These are phyloP conservation scores for Trypanosoma boissoni DNA, from an alignment of 208 protist genomes.

Conservation along the genomic window DNA sequence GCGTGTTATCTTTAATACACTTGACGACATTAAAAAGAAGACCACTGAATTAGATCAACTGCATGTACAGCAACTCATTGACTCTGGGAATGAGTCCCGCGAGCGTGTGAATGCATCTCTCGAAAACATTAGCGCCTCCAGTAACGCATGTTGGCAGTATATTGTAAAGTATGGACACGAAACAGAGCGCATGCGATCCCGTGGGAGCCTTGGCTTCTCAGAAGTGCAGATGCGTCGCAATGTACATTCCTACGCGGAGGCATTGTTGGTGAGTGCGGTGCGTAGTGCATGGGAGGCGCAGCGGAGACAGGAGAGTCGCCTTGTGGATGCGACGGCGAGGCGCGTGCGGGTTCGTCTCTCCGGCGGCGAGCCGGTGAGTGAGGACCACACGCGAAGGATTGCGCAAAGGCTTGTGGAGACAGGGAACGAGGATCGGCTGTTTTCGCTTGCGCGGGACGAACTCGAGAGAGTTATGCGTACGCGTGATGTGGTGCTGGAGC, in stretches of 20 bases:
- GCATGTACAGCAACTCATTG: constrained; percentile 2
- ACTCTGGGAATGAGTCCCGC: neutral
- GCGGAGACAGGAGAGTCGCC: constrained; percentile 1
- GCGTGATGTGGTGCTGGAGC: constrained; percentile 19
- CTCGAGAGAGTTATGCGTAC: constrained; percentile 18
- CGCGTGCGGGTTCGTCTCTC: constrained; percentile 17
- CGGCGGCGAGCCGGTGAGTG: neutral
- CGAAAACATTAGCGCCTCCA: neutral
- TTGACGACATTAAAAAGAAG: constrained; percentile 5
- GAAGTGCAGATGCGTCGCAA: constrained; percentile 17
- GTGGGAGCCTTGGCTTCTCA: neutral
- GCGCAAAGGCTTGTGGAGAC: constrained; percentile 9
- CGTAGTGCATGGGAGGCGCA: constrained; percentile 10
- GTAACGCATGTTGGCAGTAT: constrained; percentile 1
- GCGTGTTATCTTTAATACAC: neutral
- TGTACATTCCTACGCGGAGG: constrained; percentile 11
- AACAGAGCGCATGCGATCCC: neutral
- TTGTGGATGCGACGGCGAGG: constrained; percentile 10
- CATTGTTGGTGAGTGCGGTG: neutral
- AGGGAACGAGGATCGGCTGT: constrained; percentile 17
- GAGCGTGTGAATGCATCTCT: constrained; percentile 1
- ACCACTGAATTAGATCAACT: neutral
- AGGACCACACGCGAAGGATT: neutral
- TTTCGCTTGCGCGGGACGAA: constrained; percentile 21
- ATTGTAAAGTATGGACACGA: constrained; percentile 2